A percentile compares a stretch with the other conserved stretches of the same genome.
Conservation (phyloP, 306 rosid genomes). For the Trifolium pratense region DNA sequence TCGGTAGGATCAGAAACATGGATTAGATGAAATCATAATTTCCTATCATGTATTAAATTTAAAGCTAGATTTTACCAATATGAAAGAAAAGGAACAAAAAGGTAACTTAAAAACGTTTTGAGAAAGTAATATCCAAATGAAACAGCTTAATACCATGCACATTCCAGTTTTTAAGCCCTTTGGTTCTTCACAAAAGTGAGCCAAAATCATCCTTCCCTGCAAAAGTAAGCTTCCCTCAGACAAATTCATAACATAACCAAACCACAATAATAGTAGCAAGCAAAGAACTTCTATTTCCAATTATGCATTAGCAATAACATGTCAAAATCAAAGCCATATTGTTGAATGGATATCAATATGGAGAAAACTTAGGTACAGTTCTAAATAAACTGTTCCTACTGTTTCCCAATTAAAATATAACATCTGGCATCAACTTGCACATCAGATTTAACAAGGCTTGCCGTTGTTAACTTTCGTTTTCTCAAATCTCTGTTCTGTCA, state of each 20-base stretch:
- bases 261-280: neutral
- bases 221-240: conserved; percentile 50
- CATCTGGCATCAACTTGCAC: too few relatives aligned
- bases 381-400: too few relatives aligned
- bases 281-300: conserved; percentile 15
- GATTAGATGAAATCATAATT: neutral
- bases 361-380: too few relatives aligned
- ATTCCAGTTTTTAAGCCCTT: conserved; percentile 98
- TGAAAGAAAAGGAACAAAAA: neutral
- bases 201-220: conserved; percentile 97
- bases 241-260: conserved; percentile 6
- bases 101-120: conserved; percentile 13
- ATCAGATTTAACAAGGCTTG: too few relatives aligned
- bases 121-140: conserved; percentile 28
- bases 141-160: conserved; percentile 83
- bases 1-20: neutral
- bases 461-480: too few relatives aligned
- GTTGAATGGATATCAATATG: too few relatives aligned
- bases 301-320: neutral
- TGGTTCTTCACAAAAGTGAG: conserved; percentile 98
- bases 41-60: neutral
- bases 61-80: conserved; percentile 5
- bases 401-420: too few relatives aligned
- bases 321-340: conserved; percentile 1
- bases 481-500: too few relatives aligned